Conservation (phyloP, 1,284 basidiomycete species). For the Peniophora sp. region DNA sequence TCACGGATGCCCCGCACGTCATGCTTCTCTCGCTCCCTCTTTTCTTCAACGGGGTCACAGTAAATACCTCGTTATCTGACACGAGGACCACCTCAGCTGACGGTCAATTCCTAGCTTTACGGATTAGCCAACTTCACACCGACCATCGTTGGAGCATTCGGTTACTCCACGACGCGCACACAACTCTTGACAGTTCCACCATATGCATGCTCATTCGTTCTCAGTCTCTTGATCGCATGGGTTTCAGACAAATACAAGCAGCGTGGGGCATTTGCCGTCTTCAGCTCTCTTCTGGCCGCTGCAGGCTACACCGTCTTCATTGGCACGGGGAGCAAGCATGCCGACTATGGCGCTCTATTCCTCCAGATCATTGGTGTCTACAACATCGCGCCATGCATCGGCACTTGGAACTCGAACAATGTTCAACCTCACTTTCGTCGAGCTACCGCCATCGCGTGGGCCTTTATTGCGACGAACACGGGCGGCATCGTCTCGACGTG, state of each 20-base stretch:
- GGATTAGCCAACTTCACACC: constrained; percentile 17
- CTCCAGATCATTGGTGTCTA: constrained; percentile 38
- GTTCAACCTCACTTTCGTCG: constrained; percentile 42
- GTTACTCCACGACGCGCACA: constrained; percentile 20
- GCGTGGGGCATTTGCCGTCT: constrained; percentile 28
- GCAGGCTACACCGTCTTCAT: constrained; percentile 42
- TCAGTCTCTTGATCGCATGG: constrained; percentile 29
- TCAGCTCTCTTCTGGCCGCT: constrained; percentile 25
- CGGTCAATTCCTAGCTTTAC: constrained; percentile 1
- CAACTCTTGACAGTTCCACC: constrained; percentile 19
- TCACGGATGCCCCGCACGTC: constrained; percentile 20
- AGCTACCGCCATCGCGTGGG: constrained; percentile 44
- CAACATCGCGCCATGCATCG: constrained; percentile 30
- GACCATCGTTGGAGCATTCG: constrained; percentile 23
- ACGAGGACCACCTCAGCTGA: neutral
- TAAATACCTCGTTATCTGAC: neutral
- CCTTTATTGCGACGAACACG: constrained; percentile 44
- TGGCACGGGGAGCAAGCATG: constrained; percentile 27
- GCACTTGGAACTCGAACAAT: constrained; percentile 51
- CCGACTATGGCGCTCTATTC: constrained; percentile 43
- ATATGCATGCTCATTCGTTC: neutral
- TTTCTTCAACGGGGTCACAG: constrained; percentile 14
- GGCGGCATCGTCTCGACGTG: constrained; percentile 23
- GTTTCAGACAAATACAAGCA: constrained; percentile 33
- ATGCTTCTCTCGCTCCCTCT: constrained; percentile 9